A percentile compares a stretch with the other conserved stretches of the same genome.
phyloP scores from a whole-genome alignment of 495 filamentous ascomycete genomes.

The Penicillium steckii region DNA sequence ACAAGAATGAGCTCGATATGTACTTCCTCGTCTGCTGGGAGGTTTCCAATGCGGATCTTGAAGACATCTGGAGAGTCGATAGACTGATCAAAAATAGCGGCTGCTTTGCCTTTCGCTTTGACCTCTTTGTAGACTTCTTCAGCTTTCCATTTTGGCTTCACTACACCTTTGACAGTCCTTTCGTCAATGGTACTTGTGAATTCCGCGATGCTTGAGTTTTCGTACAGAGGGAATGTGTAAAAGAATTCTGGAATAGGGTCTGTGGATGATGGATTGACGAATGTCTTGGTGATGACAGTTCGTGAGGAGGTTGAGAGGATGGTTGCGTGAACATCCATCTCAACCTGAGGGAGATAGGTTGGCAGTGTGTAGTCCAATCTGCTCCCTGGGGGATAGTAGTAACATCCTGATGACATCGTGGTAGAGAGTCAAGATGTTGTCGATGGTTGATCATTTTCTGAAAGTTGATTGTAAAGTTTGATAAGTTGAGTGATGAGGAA shows the following conservation, averaged over 20 bases:
- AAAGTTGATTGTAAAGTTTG: too few species aligned
- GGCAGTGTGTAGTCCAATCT: too few species aligned
- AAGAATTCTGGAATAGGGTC: conserved; percentile 48
- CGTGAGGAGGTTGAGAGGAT: conserved; percentile 56
- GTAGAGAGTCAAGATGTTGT: not conserved
- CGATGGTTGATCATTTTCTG: too few species aligned
- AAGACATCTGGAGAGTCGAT: conserved; percentile 60
- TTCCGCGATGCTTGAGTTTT: conserved; percentile 62
- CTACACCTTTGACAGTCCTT: conserved; percentile 51
- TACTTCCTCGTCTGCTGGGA: conserved; percentile 52
- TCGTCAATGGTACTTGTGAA: conserved; percentile 57
- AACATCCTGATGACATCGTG: not conserved
- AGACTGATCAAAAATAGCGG: conserved; percentile 61
- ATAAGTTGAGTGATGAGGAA: too few species aligned
- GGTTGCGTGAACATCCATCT: conserved; percentile 48
- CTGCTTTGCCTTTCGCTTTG: conserved; percentile 53
- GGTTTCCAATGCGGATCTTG: conserved; percentile 61
- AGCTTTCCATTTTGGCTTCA: conserved; percentile 61
- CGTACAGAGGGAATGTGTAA: conserved; percentile 69
- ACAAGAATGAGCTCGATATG: conserved; percentile 61
- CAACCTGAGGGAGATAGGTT: conserved; percentile 54
- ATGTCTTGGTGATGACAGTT: conserved; percentile 61
- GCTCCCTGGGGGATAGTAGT: not conserved
- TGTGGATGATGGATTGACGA: conserved; percentile 47
- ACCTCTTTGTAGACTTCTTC: conserved; percentile 53